Conservation (phyloP, 164 flowering plant species). For the Umbilicus rupestris region DNA sequence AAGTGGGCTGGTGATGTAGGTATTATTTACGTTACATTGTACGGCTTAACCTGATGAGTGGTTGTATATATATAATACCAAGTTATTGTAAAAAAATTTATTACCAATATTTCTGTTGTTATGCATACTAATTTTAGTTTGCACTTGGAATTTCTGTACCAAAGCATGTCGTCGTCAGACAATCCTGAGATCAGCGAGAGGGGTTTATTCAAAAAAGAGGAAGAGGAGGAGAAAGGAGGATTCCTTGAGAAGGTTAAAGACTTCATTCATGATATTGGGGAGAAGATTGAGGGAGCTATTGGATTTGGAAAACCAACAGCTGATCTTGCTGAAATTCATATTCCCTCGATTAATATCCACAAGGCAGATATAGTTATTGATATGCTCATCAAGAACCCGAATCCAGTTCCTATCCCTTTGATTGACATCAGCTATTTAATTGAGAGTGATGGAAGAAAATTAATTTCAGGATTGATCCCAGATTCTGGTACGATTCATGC, state of each 20-base stretch:
- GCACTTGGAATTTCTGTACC: not conserved
- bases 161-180: constrained; percentile 66
- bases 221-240: constrained; percentile 54
- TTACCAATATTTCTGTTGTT: not conserved
- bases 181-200: constrained; percentile 49
- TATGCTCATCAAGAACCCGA: constrained; percentile 70
- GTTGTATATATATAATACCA: not conserved
- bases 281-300: constrained; percentile 66
- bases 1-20: too few relatives aligned
- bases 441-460: constrained; percentile 81
- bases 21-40: too few relatives aligned
- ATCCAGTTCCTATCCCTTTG: constrained; percentile 78
- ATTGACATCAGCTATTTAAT: constrained; percentile 71
- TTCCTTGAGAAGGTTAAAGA: constrained; percentile 65
- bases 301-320: constrained; percentile 92
- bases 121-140: not conserved
- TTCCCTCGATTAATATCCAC: constrained; percentile 51
- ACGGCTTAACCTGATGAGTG: not conserved
- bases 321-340: constrained; percentile 61
- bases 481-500: constrained; percentile 80
- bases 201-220: constrained; percentile 33
- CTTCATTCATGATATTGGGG: constrained; percentile 73
- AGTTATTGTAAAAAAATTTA: not conserved
- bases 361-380: constrained; percentile 38
- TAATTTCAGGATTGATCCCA: constrained; percentile 77